These are phyloP conservation scores for Calonectria naviculata DNA, from an alignment of 2,329 filamentous ascomycete species.

Conservation along the genomic window DNA sequence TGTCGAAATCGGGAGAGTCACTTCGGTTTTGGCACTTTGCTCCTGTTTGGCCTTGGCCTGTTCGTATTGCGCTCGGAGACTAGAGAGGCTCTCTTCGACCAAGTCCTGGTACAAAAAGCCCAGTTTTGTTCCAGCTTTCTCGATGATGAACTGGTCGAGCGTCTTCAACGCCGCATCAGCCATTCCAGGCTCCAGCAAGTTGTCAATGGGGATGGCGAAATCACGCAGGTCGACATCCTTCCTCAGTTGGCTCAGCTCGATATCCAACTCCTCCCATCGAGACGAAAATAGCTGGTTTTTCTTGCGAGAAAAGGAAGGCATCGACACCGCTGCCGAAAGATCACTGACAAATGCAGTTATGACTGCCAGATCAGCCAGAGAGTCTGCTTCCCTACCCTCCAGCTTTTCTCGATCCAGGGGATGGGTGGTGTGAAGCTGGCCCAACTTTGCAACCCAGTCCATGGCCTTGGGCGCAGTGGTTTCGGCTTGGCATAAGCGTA, in stretches of 20 bases:
- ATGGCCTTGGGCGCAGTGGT: slow-evolving; percentile 48
- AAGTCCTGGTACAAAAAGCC: slow-evolving; percentile 57
- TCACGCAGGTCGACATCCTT: slow-evolving; percentile 50
- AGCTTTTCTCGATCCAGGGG: slow-evolving; percentile 49
- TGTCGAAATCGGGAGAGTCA: slow-evolving; percentile 21
- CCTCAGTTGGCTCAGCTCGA: slow-evolving; percentile 52
- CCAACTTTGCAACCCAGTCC: slow-evolving; percentile 54
- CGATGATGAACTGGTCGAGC: slow-evolving; percentile 50
- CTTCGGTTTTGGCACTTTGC: slow-evolving; percentile 23
- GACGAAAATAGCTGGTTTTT: slow-evolving; percentile 52
- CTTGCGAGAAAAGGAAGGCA: slow-evolving; percentile 53
- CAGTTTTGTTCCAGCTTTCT: slow-evolving; percentile 52
- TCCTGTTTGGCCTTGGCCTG: slow-evolving; percentile 37
- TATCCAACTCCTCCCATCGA: slow-evolving; percentile 45
- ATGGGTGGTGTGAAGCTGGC: slow-evolving; percentile 47
- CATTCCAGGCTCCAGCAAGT: slow-evolving; percentile 54
- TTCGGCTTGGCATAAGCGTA: slow-evolving; percentile 55
- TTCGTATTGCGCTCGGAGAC: slow-evolving; percentile 44
- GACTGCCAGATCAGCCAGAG: slow-evolving; percentile 50
- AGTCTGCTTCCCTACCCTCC: slow-evolving; percentile 44
- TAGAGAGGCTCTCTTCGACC: slow-evolving; percentile 49
- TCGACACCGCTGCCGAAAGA: slow-evolving; percentile 43
- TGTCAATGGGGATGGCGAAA: slow-evolving; percentile 54
- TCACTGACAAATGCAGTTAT: slow-evolving; percentile 53
- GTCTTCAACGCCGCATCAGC: slow-evolving; percentile 47